phyloP scores from a whole-genome alignment of 495 filamentous ascomycete genomes.

The Xylaria venustula region DNA sequence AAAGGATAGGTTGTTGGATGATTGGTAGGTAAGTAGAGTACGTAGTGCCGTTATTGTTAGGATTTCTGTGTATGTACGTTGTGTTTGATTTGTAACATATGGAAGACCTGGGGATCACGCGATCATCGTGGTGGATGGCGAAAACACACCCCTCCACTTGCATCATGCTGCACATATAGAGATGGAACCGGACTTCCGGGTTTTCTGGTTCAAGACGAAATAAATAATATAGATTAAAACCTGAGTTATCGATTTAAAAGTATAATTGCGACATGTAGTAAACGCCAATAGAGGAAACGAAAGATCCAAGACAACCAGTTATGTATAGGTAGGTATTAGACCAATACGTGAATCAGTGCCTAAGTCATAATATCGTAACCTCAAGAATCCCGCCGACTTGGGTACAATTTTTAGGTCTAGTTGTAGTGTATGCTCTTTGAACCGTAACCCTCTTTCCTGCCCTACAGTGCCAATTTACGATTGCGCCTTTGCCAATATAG shows the following conservation, averaged over 20 bases:
- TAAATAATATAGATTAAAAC: neutral
- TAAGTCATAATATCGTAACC: slow-evolving; percentile 11
- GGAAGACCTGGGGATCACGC: neutral
- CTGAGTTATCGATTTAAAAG: no score
- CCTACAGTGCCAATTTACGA: neutral
- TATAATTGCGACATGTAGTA: no score
- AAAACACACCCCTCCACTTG: neutral
- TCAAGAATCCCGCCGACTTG: neutral
- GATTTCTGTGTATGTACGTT: no score
- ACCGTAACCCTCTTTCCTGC: neutral
- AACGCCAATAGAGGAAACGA: neutral
- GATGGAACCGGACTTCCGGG: neutral
- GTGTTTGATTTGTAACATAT: slow-evolving; percentile 11
- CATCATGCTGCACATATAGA: no score
- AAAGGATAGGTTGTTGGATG: slow-evolving; percentile 6
- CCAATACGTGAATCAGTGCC: neutral
- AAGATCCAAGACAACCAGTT: neutral
- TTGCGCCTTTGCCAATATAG: slow-evolving; percentile 48
- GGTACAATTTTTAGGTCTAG: slow-evolving; percentile 6
- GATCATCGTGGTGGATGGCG: slow-evolving; percentile 10
- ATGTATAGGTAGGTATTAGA: neutral
- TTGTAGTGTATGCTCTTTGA: neutral
- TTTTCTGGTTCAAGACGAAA: neutral
- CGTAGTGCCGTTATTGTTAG: no score
- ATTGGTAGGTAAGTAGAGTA: slow-evolving; percentile 1